Base-by-base conservation (phyloP, 768 basidiomycete species). In the Tubosaeta brunneosetosa region DNA sequence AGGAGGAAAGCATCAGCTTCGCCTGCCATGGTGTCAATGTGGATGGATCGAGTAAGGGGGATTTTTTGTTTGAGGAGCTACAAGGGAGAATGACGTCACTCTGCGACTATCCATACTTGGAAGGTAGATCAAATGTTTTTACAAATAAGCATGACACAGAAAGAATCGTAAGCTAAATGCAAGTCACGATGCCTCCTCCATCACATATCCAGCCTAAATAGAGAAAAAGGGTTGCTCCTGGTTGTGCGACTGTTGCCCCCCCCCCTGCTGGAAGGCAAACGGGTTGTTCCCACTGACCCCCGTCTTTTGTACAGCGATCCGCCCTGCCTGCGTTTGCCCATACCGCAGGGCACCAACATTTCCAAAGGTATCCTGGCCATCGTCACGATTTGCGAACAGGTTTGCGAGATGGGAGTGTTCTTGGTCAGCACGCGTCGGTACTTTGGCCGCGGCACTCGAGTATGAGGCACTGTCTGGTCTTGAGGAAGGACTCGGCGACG, bases 281-380 rank as follows among this genome's bases (percentile, higher is more conserved):
- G 88, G 87, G 63, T 86, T 90, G 66, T 80, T 77, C 12, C 64
- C 66, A 25, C 65, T 69, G 47, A 60, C 67, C 25, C 81, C 79
- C 49, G 80, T 75, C 66, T 73, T 73, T 57, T 82, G 79, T 11
- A 63, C 55, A 19, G 74, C 58, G 32, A 82, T 34, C 7, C 73
- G 70, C 9, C 82, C 82, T 16, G 80, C 83, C 33, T 77, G 74
- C 0, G 81, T 80, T 46, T 81, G 74, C 2, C 83, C 84, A 54
- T 83, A 88, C 77, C 94, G 81, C 56, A 95, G 66, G 47, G 75
- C 55, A 17, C 95, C 95, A 31, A 83, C 61, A 67, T 98, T 99
- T 47, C 95, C 95, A 65, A 97, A 98, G 49, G 95, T 95, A 71
- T 99, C 97, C 66, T 88, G 75, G 1, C 97, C 95, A 60, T 91